Evolutionary conservation across 2,329 filamentous ascomycete species (phyloP), one percentile per base, ranked within the genome.

Genomic region (Fusarium palustre): DNA sequence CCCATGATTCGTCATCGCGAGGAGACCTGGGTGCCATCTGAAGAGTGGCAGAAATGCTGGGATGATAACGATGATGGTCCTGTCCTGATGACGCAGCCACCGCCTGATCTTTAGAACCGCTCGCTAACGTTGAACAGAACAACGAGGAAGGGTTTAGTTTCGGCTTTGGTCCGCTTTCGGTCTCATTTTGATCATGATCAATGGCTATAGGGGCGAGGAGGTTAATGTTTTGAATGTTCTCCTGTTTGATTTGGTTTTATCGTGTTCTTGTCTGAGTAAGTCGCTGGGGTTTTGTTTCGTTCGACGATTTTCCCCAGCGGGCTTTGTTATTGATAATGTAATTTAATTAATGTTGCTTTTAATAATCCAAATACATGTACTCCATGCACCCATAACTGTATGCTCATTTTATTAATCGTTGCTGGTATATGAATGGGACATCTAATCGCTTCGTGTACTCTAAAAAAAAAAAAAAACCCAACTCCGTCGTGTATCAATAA

Each of bases 31-130:
- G 52, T 50, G 31, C 61, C 61, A 18, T 60, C 52, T 53, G 42
- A 60, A 20, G 52, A 60, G 61, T 64, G 61, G 61, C 61, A 60
- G 46, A 64, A 60, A 41, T 20, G 38, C 11, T 64, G 61, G 61
- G 61, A 64, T 52, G 50, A 48, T 42, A 64, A 64, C n/a, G 61
- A 64, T 59, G 61, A 64, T 28, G 61, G 61, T 24, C 61, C 61
- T 42, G 52, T 60, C 46, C 13, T 60, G 24, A 64, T 64, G 61
- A 48, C 24, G 33, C 41, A 38, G 52, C 30, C 61, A 15, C 61
- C 61, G 24, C 31, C 52, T n/a, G 49, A 59, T 46, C 39, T 64
- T 42, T 64, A 42, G 54, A 59, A 36, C 24, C 33, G 18, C 15
- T 20, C 16, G 45, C 60, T 64, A 52, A 64, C 50, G 6, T 12